Percentiles rank a stretch among this genome's conserved stretches.
Conservation (phyloP, 495 filamentous ascomycete genomes). For the Neurospora sp. region DNA sequence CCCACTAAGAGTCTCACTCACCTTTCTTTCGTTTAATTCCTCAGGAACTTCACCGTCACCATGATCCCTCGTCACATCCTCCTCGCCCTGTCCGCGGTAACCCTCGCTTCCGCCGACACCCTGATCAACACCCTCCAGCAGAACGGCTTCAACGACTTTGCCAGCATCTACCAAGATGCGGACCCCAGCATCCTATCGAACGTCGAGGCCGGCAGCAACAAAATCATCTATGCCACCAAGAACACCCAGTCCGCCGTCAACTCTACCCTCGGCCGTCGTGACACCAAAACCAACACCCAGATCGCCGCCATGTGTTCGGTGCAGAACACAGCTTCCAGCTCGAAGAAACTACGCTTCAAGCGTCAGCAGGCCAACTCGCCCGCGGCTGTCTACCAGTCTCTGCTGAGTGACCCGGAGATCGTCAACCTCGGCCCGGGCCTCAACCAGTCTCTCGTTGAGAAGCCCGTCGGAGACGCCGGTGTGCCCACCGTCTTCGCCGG, state of each 20-base stretch:
- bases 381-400: neutral
- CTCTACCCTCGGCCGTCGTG: neutral
- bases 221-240: neutral
- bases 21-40: neutral
- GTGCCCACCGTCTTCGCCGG: conserved; percentile 15
- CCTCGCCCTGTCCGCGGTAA: neutral
- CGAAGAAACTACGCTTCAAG: neutral
- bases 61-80: neutral
- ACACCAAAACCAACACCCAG: neutral
- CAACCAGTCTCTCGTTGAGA: neutral
- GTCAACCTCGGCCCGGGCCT: neutral
- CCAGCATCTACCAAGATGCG: neutral
- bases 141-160: neutral
- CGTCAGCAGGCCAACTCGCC: neutral
- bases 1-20: neutral
- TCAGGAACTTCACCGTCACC: neutral
- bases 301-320: neutral
- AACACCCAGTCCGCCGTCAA: neutral
- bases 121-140: neutral
- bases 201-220: neutral
- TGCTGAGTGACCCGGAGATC: neutral
- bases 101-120: neutral
- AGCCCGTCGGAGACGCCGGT: neutral
- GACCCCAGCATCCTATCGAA: neutral
- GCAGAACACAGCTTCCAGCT: neutral